These are phyloP conservation scores for Ophiostoma novo-ulmi DNA, from an alignment of 2,329 filamentous ascomycete genomes.

Conservation along the genomic window DNA sequence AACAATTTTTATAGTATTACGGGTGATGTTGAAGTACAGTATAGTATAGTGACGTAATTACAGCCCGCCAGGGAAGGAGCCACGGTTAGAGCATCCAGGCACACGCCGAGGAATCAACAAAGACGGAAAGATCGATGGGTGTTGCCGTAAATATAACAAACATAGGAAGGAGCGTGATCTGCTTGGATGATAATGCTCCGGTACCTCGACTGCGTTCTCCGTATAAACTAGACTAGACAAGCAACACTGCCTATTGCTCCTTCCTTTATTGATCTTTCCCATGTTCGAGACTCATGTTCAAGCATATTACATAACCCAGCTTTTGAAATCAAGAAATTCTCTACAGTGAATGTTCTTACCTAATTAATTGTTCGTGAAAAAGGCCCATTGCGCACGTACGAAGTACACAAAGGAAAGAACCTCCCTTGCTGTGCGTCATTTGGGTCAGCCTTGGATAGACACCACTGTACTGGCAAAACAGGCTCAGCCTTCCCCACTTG, in stretches of 20 bases:
- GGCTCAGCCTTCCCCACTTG: constrained; percentile 4
- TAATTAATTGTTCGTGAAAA: background rate
- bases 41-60: background rate
- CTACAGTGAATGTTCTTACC: background rate
- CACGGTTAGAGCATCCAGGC: background rate
- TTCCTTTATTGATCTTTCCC: background rate
- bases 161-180: background rate
- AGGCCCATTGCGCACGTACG: background rate
- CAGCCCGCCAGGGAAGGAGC: background rate
- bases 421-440: constrained; percentile 1
- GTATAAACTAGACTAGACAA: background rate
- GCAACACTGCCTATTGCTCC: background rate
- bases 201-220: background rate
- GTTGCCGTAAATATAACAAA: background rate
- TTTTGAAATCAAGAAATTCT: too few species aligned
- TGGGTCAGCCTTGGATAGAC: background rate
- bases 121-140: background rate
- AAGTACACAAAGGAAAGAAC: background rate
- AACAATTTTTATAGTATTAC: background rate
- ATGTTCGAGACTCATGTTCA: background rate
- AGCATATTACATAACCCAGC: background rate
- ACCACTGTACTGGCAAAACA: background rate
- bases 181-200: background rate
- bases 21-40: background rate
- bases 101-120: background rate